phyloP scores from a whole-genome alignment of 352 stramenopile species.

The Phytophthora citrophthora region DNA sequence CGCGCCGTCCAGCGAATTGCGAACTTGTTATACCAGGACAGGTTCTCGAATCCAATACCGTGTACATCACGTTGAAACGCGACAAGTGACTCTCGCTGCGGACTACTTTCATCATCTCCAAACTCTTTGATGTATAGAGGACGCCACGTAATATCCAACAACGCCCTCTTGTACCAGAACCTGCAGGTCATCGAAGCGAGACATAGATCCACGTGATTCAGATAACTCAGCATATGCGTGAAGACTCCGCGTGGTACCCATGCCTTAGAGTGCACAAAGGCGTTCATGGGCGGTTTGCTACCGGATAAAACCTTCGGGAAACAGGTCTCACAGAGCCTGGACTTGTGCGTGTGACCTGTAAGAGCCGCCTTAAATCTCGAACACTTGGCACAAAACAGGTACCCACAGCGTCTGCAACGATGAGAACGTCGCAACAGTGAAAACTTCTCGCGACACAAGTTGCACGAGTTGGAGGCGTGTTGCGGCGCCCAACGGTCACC shows the following conservation, averaged over 20 bases:
- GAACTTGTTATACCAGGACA: constrained; percentile 89
- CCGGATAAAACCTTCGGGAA: constrained; percentile 85
- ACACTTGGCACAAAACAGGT: constrained; percentile 86
- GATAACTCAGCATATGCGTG: constrained; percentile 86
- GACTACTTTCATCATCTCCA: constrained; percentile 79
- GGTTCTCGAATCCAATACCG: constrained; percentile 84
- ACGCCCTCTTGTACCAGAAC: constrained; percentile 87
- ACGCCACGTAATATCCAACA: constrained; percentile 87
- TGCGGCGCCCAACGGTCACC: constrained; percentile 75
- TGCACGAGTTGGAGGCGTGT: constrained; percentile 75
- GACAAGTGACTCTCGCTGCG: constrained; percentile 81
- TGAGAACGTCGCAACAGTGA: constrained; percentile 83
- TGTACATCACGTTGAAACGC: constrained; percentile 89
- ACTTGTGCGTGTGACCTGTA: constrained; percentile 84
- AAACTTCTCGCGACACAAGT: constrained; percentile 83
- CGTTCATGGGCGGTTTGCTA: constrained; percentile 78
- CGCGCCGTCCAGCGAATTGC: constrained; percentile 81
- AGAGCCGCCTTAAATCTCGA: constrained; percentile 82
- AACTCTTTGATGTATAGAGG: constrained; percentile 87
- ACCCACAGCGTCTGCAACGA: constrained; percentile 79
- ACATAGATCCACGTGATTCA: constrained; percentile 88
- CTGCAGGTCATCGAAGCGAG: constrained; percentile 86
- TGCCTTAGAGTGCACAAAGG: constrained; percentile 87
- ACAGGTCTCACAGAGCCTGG: constrained; percentile 83
- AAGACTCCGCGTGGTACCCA: constrained; percentile 88